Percentiles rank a stretch among this genome's conserved stretches.
Evolutionary conservation across 805 yeast genomes (phyloP).

Genomic region (Wickerhamomyces tratensis): DNA sequence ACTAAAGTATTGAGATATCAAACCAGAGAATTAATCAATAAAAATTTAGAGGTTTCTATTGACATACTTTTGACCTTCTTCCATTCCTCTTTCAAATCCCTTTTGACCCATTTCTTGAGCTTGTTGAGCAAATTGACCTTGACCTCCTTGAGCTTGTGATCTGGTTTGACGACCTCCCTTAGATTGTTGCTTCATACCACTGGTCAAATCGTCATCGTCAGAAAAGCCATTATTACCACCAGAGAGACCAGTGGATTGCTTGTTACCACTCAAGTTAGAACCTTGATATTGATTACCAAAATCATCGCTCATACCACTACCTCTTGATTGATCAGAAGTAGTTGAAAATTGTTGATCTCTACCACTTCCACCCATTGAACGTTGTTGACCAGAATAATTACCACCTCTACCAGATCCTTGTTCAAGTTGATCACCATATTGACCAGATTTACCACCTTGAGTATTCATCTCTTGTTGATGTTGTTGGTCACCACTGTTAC

Average conservation of each 20-base stretch:
- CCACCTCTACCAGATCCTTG: too few relatives aligned
- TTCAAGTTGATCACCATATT: background rate
- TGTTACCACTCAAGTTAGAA: background rate
- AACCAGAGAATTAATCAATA: too few relatives aligned
- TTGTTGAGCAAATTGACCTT: slow-evolving; percentile 7
- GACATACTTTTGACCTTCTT: slow-evolving; percentile 17
- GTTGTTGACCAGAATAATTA: too few relatives aligned
- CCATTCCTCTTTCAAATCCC: slow-evolving; percentile 12
- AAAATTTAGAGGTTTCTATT: slow-evolving; percentile 13
- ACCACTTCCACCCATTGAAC: slow-evolving; percentile 1
- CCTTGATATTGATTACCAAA: background rate
- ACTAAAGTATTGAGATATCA: too few relatives aligned
- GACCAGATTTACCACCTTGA: background rate
- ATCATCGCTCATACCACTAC: slow-evolving; percentile 1
- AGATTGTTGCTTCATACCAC: background rate
- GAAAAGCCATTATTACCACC: background rate
- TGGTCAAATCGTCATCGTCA: background rate
- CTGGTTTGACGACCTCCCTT: slow-evolving; percentile 13
- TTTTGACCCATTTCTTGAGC: slow-evolving; percentile 14
- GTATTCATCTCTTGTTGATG: background rate
- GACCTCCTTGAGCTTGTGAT: slow-evolving; percentile 6
- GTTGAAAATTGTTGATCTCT: slow-evolving; percentile 11
- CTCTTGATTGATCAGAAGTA: slow-evolving; percentile 2
- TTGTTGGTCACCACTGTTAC: slow-evolving; percentile 3
- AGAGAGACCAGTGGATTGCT: background rate